Percentiles rank a stretch among this genome's conserved stretches.
These are phyloP conservation scores for Boletus mariae DNA, from an alignment of 1,284 basidiomycete genomes.

Conservation along the genomic window DNA sequence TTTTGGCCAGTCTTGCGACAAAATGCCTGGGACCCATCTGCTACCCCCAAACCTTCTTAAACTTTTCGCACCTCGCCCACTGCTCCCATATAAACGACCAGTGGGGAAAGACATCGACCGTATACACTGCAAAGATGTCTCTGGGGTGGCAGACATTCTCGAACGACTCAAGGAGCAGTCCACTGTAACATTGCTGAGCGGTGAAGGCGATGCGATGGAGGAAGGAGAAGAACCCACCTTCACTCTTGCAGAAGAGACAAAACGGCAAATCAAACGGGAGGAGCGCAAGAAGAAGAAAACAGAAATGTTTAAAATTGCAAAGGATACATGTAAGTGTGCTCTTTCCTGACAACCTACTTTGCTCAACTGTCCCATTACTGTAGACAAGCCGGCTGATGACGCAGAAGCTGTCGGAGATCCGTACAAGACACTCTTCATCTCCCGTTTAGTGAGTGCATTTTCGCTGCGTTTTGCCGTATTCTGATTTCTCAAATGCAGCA, in stretches of 20 bases:
- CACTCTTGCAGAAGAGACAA: constrained; percentile 75
- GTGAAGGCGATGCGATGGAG: constrained; percentile 61
- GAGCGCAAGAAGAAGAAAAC: constrained; percentile 75
- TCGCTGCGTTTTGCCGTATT: constrained; percentile 11
- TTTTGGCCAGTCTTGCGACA: constrained; percentile 13
- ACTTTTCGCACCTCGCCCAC: constrained; percentile 89
- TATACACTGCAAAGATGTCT: constrained; percentile 65
- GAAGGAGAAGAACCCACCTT: constrained; percentile 77
- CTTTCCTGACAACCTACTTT: constrained; percentile 2
- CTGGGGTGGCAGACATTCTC: constrained; percentile 72
- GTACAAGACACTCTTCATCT: constrained; percentile 97
- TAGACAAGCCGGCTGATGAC: constrained; percentile 91
- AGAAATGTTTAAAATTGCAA: constrained; percentile 78
- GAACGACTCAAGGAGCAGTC: constrained; percentile 73
- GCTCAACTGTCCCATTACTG: constrained; percentile 13
- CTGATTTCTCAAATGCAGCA: constrained; percentile 48
- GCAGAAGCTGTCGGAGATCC: constrained; percentile 94
- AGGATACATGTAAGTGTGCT: constrained; percentile 71
- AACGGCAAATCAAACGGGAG: constrained; percentile 74
- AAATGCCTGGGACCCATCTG: constrained; percentile 81
- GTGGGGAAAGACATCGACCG: constrained; percentile 79
- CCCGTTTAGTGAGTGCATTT: constrained; percentile 66
- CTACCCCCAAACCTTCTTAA: constrained; percentile 92
- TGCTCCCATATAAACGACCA: constrained; percentile 80
- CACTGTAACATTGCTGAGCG: constrained; percentile 61